Evolutionary conservation across 208 protist genomes (phyloP).

Genomic region (Strigomonas culicis): DNA sequence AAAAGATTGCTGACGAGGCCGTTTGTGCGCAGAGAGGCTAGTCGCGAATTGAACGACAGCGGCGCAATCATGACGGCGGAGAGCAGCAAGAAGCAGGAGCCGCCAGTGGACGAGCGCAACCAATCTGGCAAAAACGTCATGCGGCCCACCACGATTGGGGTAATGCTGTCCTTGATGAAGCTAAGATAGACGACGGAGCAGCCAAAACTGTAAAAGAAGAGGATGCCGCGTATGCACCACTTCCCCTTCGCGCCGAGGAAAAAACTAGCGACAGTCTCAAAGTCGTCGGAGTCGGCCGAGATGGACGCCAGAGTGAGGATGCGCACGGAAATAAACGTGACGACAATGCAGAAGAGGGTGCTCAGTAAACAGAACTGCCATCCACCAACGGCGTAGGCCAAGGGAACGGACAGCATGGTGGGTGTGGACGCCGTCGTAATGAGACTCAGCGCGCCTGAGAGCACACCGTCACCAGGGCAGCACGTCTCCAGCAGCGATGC

Average conservation of each 20-base stretch:
- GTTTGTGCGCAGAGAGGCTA: slow-evolving; percentile 74
- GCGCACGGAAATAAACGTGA: slow-evolving; percentile 68
- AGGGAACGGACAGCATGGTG: slow-evolving; percentile 66
- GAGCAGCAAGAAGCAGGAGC: slow-evolving; percentile 35
- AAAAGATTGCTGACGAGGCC: slow-evolving; percentile 74
- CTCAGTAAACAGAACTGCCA: slow-evolving; percentile 40
- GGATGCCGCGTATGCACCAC: slow-evolving; percentile 43
- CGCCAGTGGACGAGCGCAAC: slow-evolving; percentile 43
- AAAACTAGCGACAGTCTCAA: slow-evolving; percentile 70
- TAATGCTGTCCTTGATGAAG: slow-evolving; percentile 71
- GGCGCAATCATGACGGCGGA: slow-evolving; percentile 51
- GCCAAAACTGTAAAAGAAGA: slow-evolving; percentile 81
- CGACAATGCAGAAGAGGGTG: slow-evolving; percentile 49
- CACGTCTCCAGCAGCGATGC: slow-evolving; percentile 64
- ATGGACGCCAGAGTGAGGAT: slow-evolving; percentile 70
- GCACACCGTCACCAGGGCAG: slow-evolving; percentile 65
- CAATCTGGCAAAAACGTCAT: slow-evolving; percentile 50
- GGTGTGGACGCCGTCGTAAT: slow-evolving; percentile 65
- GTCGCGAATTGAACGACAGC: slow-evolving; percentile 70
- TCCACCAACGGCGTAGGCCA: slow-evolving; percentile 67
- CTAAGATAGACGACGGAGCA: slow-evolving; percentile 63
- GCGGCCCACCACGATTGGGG: slow-evolving; percentile 34
- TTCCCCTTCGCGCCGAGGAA: slow-evolving; percentile 52
- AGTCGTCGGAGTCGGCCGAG: slow-evolving; percentile 71
- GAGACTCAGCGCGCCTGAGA: slow-evolving; percentile 60